phyloP scores from a whole-genome alignment of 2,329 filamentous ascomycete species.

The Monilinia polystroma region DNA sequence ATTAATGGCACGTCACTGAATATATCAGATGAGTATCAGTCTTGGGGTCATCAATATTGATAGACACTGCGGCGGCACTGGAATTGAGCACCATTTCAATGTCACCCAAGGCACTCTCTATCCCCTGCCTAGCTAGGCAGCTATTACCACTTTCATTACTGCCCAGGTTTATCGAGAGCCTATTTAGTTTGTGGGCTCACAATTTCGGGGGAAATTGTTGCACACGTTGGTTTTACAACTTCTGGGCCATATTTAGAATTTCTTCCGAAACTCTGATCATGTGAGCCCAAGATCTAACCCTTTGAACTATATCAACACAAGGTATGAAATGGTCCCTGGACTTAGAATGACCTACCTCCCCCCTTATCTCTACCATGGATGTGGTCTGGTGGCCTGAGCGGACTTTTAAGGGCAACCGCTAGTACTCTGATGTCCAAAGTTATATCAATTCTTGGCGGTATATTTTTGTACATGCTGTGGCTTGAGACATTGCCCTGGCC shows the following conservation, averaged over 20 bases:
- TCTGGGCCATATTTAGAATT: slow-evolving; percentile 55
- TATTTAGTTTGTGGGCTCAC: not conserved
- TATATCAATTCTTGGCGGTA: slow-evolving; percentile 60
- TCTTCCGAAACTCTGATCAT: slow-evolving; percentile 63
- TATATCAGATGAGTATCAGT: not conserved
- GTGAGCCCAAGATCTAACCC: slow-evolving; percentile 60
- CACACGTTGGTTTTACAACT: slow-evolving; percentile 60
- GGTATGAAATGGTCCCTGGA: slow-evolving; percentile 71
- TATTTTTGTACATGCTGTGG: slow-evolving; percentile 55
- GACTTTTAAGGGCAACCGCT: slow-evolving; percentile 68
- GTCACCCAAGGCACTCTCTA: not conserved
- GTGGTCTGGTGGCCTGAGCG: slow-evolving; percentile 64
- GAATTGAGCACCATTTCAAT: not conserved
- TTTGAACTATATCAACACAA: slow-evolving; percentile 64
- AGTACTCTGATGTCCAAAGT: slow-evolving; percentile 67
- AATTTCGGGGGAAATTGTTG: slow-evolving; percentile 44
- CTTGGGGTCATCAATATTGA: not conserved
- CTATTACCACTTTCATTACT: not conserved
- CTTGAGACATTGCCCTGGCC: slow-evolving; percentile 72
- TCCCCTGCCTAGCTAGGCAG: too few relatives aligned
- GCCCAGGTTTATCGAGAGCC: not conserved
- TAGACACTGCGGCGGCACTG: not conserved
- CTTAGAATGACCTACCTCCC: slow-evolving; percentile 57
- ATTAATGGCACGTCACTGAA: not conserved
- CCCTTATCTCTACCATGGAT: slow-evolving; percentile 66